Conservation (phyloP, 306 rosid species). For the Echinosophora koreensis region DNA sequence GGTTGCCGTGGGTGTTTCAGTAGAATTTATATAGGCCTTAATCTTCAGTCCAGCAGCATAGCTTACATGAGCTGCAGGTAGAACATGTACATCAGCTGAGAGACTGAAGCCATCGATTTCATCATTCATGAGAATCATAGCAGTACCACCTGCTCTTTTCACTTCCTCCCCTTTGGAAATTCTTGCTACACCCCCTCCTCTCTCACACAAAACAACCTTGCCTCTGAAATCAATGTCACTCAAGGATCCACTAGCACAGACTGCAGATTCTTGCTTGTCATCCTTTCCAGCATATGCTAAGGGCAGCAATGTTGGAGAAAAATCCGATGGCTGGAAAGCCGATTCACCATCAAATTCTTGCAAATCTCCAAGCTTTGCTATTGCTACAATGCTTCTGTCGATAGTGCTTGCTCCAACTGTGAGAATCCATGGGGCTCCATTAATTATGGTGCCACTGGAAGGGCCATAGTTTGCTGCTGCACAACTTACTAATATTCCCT, state of each 20-base stretch:
- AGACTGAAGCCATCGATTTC: slow-evolving; percentile 56
- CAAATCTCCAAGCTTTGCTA: slow-evolving; percentile 60
- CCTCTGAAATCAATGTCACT: slow-evolving; percentile 53
- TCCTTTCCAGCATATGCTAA: slow-evolving; percentile 64
- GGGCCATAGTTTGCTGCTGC: slow-evolving; percentile 83
- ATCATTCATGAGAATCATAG: slow-evolving; percentile 74
- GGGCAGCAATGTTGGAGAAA: slow-evolving; percentile 51
- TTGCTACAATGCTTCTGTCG: slow-evolving; percentile 64
- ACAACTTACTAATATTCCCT: slow-evolving; percentile 78
- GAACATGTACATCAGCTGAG: slow-evolving; percentile 65
- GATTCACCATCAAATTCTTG: slow-evolving; percentile 58
- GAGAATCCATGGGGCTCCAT: slow-evolving; percentile 84
- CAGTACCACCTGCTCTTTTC: slow-evolving; percentile 65
- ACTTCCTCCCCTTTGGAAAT: slow-evolving; percentile 71
- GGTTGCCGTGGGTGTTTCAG: slow-evolving; percentile 62
- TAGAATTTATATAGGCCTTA: slow-evolving; percentile 67
- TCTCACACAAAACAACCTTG: slow-evolving; percentile 70
- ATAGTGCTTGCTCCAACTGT: slow-evolving; percentile 70
- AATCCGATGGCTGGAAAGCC: slow-evolving; percentile 57
- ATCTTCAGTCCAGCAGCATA: slow-evolving; percentile 64
- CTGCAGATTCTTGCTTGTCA: slow-evolving; percentile 58
- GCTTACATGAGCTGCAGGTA: slow-evolving; percentile 73
- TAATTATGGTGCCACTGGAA: slow-evolving; percentile 44
- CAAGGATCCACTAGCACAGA: slow-evolving; percentile 64
- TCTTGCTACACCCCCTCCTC: slow-evolving; percentile 71